phyloP scores from a whole-genome alignment of 345 rosid genomes.

The Eutrema yunnanense region DNA sequence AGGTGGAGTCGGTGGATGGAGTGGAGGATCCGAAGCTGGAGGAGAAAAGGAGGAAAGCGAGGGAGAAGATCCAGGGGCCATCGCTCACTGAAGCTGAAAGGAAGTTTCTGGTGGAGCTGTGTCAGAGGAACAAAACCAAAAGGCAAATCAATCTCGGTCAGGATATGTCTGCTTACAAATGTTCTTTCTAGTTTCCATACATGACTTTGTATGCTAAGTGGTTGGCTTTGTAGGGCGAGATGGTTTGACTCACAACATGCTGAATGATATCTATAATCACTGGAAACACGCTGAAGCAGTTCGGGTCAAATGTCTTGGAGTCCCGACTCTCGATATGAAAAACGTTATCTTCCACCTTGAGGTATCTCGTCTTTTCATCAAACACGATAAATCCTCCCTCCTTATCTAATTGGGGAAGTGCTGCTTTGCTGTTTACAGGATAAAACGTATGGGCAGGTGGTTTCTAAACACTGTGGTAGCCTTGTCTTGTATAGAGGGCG shows the following conservation, averaged over 20 bases:
- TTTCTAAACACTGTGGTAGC: conserved; percentile 68
- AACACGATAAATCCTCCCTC: neutral
- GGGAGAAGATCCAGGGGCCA: conserved; percentile 60
- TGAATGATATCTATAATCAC: conserved; percentile 78
- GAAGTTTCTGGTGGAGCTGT: conserved; percentile 60
- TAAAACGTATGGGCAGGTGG: conserved; percentile 58
- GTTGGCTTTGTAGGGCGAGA: conserved; percentile 57
- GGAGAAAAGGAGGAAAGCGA: conserved; percentile 56
- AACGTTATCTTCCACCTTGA: conserved; percentile 78
- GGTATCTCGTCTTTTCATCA: conserved; percentile 35
- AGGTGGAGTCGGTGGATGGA: conserved; percentile 55
- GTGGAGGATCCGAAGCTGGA: conserved; percentile 61
- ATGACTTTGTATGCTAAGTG: neutral
- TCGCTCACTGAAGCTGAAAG: conserved; percentile 73
- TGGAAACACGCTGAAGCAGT: conserved; percentile 80
- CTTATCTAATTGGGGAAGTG: neutral
- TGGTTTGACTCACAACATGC: conserved; percentile 95
- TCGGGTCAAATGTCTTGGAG: conserved; percentile 83
- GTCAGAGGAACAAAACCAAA: conserved; percentile 63
- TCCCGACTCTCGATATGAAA: conserved; percentile 87
- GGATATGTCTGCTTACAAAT: too few relatives aligned
- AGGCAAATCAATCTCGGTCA: conserved; percentile 59
- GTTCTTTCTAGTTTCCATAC: too few relatives aligned
- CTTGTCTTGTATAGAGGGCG: conserved; percentile 79
- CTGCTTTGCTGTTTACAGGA: conserved; percentile 14